These are phyloP conservation scores for Candida caryicola DNA, from an alignment of 805 yeast genomes.

Conservation along the genomic window DNA sequence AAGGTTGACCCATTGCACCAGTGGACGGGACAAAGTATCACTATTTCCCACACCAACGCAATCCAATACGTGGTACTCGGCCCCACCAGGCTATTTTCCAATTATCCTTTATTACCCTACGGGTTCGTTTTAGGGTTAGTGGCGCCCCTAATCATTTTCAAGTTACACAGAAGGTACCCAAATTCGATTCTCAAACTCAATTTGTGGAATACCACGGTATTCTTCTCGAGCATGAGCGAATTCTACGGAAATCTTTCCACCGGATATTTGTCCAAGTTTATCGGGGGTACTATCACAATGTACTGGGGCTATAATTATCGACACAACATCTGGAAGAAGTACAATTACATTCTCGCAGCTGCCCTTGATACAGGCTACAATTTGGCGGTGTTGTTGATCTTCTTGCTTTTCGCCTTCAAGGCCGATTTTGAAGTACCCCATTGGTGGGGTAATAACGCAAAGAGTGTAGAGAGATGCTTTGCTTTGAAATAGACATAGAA, in stretches of 20 bases:
- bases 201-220: constrained; percentile 47
- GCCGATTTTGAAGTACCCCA: constrained; percentile 28
- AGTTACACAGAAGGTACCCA: constrained; percentile 27
- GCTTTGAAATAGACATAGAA: constrained; percentile 19
- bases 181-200: constrained; percentile 22
- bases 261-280: constrained; percentile 45
- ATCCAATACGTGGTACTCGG: constrained; percentile 51
- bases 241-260: constrained; percentile 52
- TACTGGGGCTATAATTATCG: constrained; percentile 40
- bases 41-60: constrained; percentile 45
- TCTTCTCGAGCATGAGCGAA: constrained; percentile 45
- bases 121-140: constrained; percentile 43
- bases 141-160: constrained; percentile 35
- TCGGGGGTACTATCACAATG: constrained; percentile 50
- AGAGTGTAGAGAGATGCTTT: constrained; percentile 47
- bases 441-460: constrained; percentile 51
- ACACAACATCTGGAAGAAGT: constrained; percentile 39
- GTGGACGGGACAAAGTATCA: constrained; percentile 49
- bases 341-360: constrained; percentile 49
- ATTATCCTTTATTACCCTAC: constrained; percentile 42
- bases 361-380: constrained; percentile 52
- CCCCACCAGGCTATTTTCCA: constrained; percentile 42
- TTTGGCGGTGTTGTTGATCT: constrained; percentile 38
- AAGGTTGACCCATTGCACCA: constrained; percentile 46
- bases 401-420: constrained; percentile 30